A percentile compares a stretch with the other conserved stretches of the same genome.
Conservation (phyloP, 345 rosid genomes). For the Litchi chinensis region DNA sequence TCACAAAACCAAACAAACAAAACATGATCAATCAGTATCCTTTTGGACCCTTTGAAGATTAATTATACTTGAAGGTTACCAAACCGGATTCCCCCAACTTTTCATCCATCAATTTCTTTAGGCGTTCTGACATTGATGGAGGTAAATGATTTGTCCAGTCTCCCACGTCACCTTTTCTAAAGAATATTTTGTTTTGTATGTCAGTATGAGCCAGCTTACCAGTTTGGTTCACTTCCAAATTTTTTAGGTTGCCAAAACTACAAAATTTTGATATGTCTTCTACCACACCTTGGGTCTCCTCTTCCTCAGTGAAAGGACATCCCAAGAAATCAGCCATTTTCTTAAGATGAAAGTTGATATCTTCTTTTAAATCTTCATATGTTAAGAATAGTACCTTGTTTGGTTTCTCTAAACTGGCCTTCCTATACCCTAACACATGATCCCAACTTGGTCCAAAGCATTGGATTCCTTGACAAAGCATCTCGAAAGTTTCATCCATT, state of each 20-base stretch:
- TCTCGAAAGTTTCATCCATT: conserved; percentile 27
- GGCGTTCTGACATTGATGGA: no score
- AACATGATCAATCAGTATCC: no score
- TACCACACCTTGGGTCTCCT: conserved; percentile 23
- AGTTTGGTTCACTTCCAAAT: conserved; percentile 35
- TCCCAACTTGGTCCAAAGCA: conserved; percentile 30
- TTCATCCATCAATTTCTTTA: no score
- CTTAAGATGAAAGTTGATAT: conserved; percentile 20
- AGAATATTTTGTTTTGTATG: conserved; percentile 32
- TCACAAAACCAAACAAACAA: no score
- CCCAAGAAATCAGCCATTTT: conserved; percentile 40
- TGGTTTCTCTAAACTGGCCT: conserved; percentile 22
- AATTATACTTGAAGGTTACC: no score
- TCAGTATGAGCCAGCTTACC: conserved; percentile 25
- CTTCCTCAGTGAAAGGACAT: conserved; percentile 24
- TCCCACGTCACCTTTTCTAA: conserved; percentile 46
- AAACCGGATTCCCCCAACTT: no score
- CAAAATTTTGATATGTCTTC: conserved; percentile 36
- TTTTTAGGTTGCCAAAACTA: conserved; percentile 41
- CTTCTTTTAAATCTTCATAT: conserved; percentile 30
- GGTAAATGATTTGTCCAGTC: not conserved
- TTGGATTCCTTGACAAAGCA: conserved; percentile 29
- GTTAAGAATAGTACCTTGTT: conserved; percentile 29
- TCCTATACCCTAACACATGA: conserved; percentile 24
- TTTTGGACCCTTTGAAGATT: no score